phyloP scores from a whole-genome alignment of 23 red algal genomes.

The Gracilaria gracilis region DNA sequence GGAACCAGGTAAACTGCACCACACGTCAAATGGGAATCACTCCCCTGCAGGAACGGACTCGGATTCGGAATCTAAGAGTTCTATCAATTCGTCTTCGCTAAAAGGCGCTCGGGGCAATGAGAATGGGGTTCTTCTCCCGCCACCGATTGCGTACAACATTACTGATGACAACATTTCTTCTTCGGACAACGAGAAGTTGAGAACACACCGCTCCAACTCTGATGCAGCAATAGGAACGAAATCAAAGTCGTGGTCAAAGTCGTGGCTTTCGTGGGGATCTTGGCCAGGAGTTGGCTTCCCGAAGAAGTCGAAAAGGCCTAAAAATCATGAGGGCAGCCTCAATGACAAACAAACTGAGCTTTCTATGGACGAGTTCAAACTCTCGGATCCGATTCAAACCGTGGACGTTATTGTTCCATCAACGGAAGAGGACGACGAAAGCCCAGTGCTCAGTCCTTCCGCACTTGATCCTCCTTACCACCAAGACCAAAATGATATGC shows the following conservation, averaged over 20 bases:
- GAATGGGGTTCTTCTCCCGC: neutral
- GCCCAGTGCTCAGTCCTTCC: neutral
- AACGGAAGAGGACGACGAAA: neutral
- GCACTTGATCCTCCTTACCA: neutral
- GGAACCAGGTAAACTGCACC: slow-evolving; percentile 22
- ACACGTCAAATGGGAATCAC: neutral
- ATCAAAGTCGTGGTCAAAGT: slow-evolving; percentile 56
- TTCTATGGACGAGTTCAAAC: neutral
- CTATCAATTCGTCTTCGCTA: neutral
- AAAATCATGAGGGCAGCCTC: neutral
- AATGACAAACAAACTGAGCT: neutral
- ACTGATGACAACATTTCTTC: neutral
- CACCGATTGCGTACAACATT: neutral
- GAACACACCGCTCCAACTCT: neutral
- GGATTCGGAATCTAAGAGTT: slow-evolving; percentile 8
- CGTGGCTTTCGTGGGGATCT: slow-evolving; percentile 57
- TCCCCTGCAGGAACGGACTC: neutral
- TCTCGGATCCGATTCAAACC: neutral
- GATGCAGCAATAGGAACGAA: neutral
- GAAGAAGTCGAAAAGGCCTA: slow-evolving; percentile 17
- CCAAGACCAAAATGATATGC: neutral
- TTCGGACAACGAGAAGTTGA: slow-evolving; percentile 4
- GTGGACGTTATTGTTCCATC: neutral
- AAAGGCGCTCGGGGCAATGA: neutral
- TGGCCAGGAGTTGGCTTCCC: slow-evolving; percentile 28